Evolutionary conservation across 163 green algal genomes (phyloP).

Genomic region (Scenedesmus sp.): DNA sequence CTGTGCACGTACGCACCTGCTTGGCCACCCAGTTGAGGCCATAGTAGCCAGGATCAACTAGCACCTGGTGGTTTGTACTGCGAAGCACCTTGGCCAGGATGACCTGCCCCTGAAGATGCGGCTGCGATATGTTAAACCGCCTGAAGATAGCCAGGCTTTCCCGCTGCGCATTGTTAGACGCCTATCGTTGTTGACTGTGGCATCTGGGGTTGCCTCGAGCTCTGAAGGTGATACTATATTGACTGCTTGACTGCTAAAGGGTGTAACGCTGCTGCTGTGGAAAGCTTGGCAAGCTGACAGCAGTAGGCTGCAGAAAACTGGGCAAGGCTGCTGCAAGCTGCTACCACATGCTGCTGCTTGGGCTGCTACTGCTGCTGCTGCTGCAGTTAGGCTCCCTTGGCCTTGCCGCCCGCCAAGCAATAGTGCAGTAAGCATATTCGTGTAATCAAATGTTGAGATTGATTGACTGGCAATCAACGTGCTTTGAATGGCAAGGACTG

Average conservation of each 20-base stretch:
- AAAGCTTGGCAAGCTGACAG: slow-evolving; percentile 5
- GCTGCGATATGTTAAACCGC: slow-evolving; percentile 57
- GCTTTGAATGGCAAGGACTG: not conserved
- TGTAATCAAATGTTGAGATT: not conserved
- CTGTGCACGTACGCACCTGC: not conserved
- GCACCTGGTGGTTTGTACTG: not conserved
- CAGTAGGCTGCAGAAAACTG: not conserved
- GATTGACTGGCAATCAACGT: not conserved
- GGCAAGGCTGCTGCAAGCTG: not conserved
- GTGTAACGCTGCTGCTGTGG: not conserved
- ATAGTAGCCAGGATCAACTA: slow-evolving; percentile 62
- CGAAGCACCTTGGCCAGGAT: slow-evolving; percentile 58
- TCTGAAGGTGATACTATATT: not conserved
- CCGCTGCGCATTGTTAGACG: not conserved
- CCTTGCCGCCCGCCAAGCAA: not conserved
- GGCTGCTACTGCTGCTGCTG: slow-evolving; percentile 12
- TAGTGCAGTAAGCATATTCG: not conserved
- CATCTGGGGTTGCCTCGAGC: not conserved
- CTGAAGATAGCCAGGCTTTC: slow-evolving; percentile 37
- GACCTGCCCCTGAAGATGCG: slow-evolving; percentile 46
- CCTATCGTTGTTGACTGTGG: slow-evolving; percentile 1
- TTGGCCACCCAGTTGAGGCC: slow-evolving; percentile 34
- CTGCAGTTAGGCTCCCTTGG: not conserved
- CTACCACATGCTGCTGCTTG: slow-evolving; percentile 17
- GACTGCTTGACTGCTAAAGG: not conserved